phyloP scores from a whole-genome alignment of 805 yeast genomes.

The Blastobotrys chiropterorum region DNA sequence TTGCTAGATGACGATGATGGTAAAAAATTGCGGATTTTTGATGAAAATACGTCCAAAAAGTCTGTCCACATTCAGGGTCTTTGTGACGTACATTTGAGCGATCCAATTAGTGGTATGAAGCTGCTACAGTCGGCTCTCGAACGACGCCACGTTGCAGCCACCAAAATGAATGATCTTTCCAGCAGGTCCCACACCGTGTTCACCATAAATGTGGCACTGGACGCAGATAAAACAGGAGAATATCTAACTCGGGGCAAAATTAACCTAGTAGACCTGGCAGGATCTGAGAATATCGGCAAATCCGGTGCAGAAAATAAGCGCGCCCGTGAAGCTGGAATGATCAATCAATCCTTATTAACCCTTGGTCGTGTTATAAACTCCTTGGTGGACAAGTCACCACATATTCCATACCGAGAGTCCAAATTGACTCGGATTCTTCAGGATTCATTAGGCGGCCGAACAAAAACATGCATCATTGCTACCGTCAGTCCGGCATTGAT shows the following conservation, averaged over 20 bases:
- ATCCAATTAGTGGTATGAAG: conserved; percentile 46
- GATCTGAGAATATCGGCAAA: conserved; percentile 81
- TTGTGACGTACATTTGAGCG: conserved; percentile 46
- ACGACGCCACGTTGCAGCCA: conserved; percentile 67
- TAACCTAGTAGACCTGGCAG: conserved; percentile 89
- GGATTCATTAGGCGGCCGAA: conserved; percentile 82
- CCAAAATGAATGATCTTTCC: conserved; percentile 69
- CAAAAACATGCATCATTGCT: conserved; percentile 81
- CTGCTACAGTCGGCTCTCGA: conserved; percentile 51
- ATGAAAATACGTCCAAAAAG: conserved; percentile 36
- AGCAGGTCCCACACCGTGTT: conserved; percentile 79
- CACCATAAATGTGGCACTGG: conserved; percentile 51
- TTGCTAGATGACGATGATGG: conserved; percentile 42
- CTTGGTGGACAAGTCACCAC: conserved; percentile 54
- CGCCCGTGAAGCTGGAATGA: conserved; percentile 90
- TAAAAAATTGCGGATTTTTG: conserved; percentile 50
- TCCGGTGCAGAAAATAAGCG: conserved; percentile 84
- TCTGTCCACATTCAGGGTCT: conserved; percentile 50
- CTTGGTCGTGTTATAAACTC: conserved; percentile 84
- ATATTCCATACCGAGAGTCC: conserved; percentile 83
- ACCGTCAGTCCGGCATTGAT: conserved; percentile 78
- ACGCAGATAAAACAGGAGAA: conserved; percentile 46
- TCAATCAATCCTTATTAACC: conserved; percentile 80
- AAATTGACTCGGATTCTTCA: conserved; percentile 72
- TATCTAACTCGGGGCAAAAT: conserved; percentile 47